Evolutionary conservation across 495 filamentous ascomycete genomes (phyloP).

Genomic region (Aspergillus bridgeri): DNA sequence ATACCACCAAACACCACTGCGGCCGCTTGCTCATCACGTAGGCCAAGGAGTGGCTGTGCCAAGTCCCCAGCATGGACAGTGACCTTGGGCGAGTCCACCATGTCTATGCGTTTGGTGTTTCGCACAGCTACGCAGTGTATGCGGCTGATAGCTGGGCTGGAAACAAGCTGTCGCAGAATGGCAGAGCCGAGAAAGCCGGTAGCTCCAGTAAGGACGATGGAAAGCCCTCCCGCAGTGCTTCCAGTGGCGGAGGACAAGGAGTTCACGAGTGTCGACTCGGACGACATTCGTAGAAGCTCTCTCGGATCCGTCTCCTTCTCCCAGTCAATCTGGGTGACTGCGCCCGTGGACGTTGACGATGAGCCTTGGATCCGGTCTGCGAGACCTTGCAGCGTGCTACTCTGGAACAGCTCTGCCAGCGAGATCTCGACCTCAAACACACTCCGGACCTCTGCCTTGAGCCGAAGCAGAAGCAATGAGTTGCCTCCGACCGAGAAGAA

Average conservation of each 20-base stretch:
- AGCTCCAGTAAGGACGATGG: slow-evolving; percentile 18
- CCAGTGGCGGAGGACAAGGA: too few relatives aligned
- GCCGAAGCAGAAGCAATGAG: slow-evolving; percentile 25
- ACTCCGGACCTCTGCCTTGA: slow-evolving; percentile 12
- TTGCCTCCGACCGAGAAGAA: slow-evolving; percentile 32
- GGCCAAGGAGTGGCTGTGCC: too few relatives aligned
- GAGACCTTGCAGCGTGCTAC: slow-evolving; percentile 16
- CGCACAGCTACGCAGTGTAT: slow-evolving; percentile 22
- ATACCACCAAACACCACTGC: slow-evolving; percentile 28
- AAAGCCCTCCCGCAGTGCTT: background rate
- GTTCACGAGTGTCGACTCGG: too few relatives aligned
- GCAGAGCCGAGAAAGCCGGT: slow-evolving; percentile 20
- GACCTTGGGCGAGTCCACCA: slow-evolving; percentile 25
- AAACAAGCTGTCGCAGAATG: slow-evolving; percentile 18
- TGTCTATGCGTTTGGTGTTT: too few relatives aligned
- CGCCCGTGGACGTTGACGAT: background rate
- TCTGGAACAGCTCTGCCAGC: background rate
- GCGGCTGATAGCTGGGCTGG: slow-evolving; percentile 1
- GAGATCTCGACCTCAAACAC: slow-evolving; percentile 11
- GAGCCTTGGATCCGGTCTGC: slow-evolving; percentile 9
- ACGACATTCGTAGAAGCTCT: too few relatives aligned
- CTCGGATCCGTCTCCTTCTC: slow-evolving; percentile 8
- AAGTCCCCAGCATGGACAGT: slow-evolving; percentile 38
- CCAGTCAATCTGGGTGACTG: slow-evolving; percentile 17
- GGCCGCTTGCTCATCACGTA: too few relatives aligned